Evolutionary conservation across 2,329 filamentous ascomycete species (phyloP).

Genomic region (Pestalotiopsis sp.): DNA sequence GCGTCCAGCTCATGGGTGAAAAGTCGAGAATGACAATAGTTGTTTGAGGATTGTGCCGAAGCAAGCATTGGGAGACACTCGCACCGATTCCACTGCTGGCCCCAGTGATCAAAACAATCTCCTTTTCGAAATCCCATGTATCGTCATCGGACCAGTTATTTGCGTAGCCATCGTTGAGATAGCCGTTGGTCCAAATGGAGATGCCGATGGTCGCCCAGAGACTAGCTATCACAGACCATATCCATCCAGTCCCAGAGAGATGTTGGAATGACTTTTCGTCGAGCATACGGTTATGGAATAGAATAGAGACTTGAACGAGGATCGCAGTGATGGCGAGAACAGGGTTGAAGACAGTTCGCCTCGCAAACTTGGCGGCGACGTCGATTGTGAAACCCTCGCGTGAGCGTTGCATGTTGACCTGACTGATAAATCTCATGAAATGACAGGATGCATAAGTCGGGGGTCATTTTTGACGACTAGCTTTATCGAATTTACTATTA

Average conservation of each 20-base stretch:
- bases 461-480: too few relatives aligned
- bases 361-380: not conserved
- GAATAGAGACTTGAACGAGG: not conserved
- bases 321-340: not conserved
- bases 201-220: not conserved
- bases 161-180: slow-evolving; percentile 1
- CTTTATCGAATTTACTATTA: too few relatives aligned
- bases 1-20: not conserved
- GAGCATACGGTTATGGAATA: not conserved
- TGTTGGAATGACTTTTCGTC: not conserved
- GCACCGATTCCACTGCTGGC: not conserved
- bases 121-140: not conserved
- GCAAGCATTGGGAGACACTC: not conserved
- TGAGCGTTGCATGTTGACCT: not conserved
- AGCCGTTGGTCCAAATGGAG: not conserved
- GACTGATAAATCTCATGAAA: not conserved
- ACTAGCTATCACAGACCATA: not conserved
- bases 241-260: not conserved
- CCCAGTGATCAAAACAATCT: not conserved
- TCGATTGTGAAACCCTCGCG: not conserved
- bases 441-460: too few relatives aligned
- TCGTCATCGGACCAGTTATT: not conserved
- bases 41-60: not conserved
- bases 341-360: not conserved
- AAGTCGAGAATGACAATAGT: not conserved